These are phyloP conservation scores for Yamadazyma jaroonii DNA, from an alignment of 1,139 yeast genomes.

Conservation along the genomic window DNA sequence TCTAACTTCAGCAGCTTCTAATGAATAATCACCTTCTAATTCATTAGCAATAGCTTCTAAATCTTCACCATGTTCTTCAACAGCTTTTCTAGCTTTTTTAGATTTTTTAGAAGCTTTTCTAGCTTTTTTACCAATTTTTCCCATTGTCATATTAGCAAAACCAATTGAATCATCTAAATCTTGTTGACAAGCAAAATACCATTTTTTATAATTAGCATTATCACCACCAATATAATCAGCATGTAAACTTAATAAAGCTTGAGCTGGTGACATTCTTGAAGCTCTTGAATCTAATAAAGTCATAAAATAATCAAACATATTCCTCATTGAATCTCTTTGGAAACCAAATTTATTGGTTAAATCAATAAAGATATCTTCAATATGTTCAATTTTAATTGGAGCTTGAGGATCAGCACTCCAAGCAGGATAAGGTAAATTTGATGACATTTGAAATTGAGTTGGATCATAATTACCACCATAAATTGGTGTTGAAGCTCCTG, in stretches of 20 bases:
- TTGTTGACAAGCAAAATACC: slow-evolving; percentile 45
- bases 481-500: slow-evolving; percentile 95
- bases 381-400: slow-evolving; percentile 78
- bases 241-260: slow-evolving; percentile 87
- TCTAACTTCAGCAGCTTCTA: slow-evolving; percentile 51
- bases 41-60: slow-evolving; percentile 63
- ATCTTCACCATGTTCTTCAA: slow-evolving; percentile 47
- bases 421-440: slow-evolving; percentile 83
- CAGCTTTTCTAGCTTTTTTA: slow-evolving; percentile 62
- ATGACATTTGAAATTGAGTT: slow-evolving; percentile 57
- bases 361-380: slow-evolving; percentile 88
- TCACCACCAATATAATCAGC: slow-evolving; percentile 79
- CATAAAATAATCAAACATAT: slow-evolving; percentile 96
- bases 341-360: slow-evolving; percentile 91
- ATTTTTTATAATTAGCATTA: slow-evolving; percentile 42
- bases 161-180: slow-evolving; percentile 43
- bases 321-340: slow-evolving; percentile 96
- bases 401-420: slow-evolving; percentile 93
- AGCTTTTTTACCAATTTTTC: slow-evolving; percentile 58
- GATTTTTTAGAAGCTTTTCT: slow-evolving; percentile 53
- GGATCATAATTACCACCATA: slow-evolving; percentile 80
- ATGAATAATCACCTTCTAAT: slow-evolving; percentile 79
- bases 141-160: slow-evolving; percentile 63
- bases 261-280: slow-evolving; percentile 95
- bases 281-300: slow-evolving; percentile 90